A percentile compares a stretch with the other conserved stretches of the same genome.
Evolutionary conservation across 1,284 basidiomycete genomes (phyloP).

Genomic region (Xanthoconium separans): DNA sequence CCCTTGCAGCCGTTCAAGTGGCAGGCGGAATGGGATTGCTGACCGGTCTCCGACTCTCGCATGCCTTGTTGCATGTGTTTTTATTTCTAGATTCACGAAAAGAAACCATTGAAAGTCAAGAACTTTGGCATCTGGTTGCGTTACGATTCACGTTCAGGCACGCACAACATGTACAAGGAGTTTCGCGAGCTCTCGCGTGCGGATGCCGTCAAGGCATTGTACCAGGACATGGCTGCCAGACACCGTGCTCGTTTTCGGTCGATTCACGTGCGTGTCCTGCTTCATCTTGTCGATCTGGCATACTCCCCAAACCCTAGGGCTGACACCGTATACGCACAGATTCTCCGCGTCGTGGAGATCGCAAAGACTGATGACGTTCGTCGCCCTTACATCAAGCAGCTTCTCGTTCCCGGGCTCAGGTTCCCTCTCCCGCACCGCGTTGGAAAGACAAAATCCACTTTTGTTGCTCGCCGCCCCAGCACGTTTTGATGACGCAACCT

Average conservation of each 20-base stretch:
- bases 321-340: conserved; percentile 44
- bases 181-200: conserved; percentile 95
- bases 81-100: conserved; percentile 83
- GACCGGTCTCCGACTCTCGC: conserved; percentile 33
- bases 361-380: conserved; percentile 92
- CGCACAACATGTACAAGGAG: conserved; percentile 98
- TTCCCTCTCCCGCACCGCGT: conserved; percentile 98
- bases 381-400: conserved; percentile 97
- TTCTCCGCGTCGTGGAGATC: conserved; percentile 92
- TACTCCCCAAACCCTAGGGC: background rate
- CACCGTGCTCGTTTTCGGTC: conserved; percentile 99
- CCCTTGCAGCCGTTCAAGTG: conserved; percentile 83
- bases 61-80: conserved; percentile 9
- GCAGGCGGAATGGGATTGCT: conserved; percentile 77
- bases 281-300: background rate
- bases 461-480: conserved; percentile 68
- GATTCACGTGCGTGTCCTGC: conserved; percentile 71
- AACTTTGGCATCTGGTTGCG: conserved; percentile 99
- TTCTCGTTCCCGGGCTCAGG: conserved; percentile 86
- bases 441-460: conserved; percentile 66
- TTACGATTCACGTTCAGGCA: conserved; percentile 97
- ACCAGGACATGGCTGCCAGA: conserved; percentile 99
- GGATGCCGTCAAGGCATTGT: conserved; percentile 94
- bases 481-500: conserved; percentile 51
- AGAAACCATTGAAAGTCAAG: conserved; percentile 97